A percentile compares a stretch with the other conserved stretches of the same genome.
Conservation (phyloP, 2,329 filamentous ascomycete genomes). For the Ascochyta koolunga region DNA sequence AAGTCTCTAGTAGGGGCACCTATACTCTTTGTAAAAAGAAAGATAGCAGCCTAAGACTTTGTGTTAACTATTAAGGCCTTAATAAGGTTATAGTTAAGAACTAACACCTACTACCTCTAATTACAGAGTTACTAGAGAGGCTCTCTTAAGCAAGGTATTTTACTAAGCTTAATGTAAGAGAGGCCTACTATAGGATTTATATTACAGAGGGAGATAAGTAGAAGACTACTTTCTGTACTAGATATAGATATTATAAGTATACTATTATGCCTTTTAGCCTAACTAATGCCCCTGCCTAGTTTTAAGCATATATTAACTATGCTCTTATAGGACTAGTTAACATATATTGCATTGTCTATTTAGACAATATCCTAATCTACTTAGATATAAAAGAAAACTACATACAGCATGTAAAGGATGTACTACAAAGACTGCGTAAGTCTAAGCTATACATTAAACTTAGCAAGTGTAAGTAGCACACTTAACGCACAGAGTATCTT, state of each 20-base stretch:
- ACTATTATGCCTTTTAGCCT: not conserved
- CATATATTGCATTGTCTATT: no score
- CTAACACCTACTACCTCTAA: not conserved
- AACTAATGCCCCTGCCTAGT: no score
- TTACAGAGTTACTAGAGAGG: not conserved
- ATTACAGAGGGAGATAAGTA: not conserved
- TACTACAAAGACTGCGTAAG: no score
- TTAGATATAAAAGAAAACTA: no score
- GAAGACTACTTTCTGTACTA: not conserved
- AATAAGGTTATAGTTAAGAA: not conserved
- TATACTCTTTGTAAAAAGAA: constrained; percentile 3
- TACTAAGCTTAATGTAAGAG: not conserved
- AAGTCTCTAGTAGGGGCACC: not conserved
- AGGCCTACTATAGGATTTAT: not conserved
- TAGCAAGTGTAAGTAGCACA: constrained; percentile 9
- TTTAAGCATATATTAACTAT: no score
- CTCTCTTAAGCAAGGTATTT: not conserved
- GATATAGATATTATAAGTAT: not conserved
- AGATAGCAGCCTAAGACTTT: not conserved
- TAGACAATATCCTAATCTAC: not conserved
- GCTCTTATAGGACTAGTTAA: no score
- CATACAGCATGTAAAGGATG: no score
- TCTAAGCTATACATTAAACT: no score
- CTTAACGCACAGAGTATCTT: not conserved
- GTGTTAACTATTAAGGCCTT: not conserved